Conservation (phyloP, 2,329 filamentous ascomycete species). For the Curvularia eragrostidis region DNA sequence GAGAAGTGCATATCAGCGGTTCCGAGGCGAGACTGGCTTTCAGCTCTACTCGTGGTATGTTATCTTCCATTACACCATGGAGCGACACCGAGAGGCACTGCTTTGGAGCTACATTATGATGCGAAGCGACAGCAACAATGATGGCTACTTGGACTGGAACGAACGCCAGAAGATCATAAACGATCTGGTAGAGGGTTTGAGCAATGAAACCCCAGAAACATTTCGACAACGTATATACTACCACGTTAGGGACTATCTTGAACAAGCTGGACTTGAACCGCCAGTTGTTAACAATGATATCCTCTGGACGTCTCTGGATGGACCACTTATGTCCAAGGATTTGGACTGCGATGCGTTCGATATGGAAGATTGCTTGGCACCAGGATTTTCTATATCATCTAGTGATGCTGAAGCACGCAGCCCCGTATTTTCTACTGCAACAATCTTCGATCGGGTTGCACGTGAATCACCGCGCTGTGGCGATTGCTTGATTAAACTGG, state of each 20-base stretch:
- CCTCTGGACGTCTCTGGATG: constrained; percentile 54
- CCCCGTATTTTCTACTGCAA: constrained; percentile 50
- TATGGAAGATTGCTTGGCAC: constrained; percentile 52
- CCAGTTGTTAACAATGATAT: constrained; percentile 52
- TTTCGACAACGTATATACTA: constrained; percentile 52
- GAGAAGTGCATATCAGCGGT: constrained; percentile 52
- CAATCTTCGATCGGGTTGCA: constrained; percentile 50
- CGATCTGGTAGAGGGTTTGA: constrained; percentile 48
- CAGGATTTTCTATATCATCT: constrained; percentile 50
- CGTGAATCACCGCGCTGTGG: constrained; percentile 51
- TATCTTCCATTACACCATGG: constrained; percentile 55
- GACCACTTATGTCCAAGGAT: constrained; percentile 51
- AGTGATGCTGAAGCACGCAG: constrained; percentile 47
- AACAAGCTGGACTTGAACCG: constrained; percentile 50
- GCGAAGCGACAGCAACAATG: constrained; percentile 47
- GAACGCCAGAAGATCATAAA: constrained; percentile 50
- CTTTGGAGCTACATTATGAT: constrained; percentile 55
- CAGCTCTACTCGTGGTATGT: constrained; percentile 56
- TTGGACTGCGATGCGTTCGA: constrained; percentile 53
- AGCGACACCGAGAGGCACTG: constrained; percentile 53
- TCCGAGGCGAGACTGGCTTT: constrained; percentile 53
- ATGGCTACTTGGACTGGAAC: constrained; percentile 52
- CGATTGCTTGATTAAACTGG: constrained; percentile 53
- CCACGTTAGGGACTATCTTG: constrained; percentile 45
- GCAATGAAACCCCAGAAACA: constrained; percentile 40